These are phyloP conservation scores for Corymbia citriodora DNA, from an alignment of 441 rosid species.

Conservation along the genomic window DNA sequence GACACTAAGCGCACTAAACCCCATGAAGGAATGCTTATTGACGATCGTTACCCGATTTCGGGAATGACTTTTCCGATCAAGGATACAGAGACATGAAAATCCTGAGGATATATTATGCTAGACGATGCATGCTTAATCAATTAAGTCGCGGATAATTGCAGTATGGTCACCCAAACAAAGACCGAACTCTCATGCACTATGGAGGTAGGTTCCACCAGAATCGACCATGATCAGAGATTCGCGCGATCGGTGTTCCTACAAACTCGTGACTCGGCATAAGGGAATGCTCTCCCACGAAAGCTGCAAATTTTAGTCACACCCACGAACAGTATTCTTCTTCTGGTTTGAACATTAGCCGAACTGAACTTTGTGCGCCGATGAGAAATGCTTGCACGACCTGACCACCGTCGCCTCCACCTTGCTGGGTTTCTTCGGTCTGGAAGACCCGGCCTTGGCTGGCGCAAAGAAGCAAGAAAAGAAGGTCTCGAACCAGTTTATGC, in stretches of 20 bases:
- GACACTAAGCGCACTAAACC: background rate
- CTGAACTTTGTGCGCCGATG: constrained; percentile 21
- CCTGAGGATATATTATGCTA: background rate
- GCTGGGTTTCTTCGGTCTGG: background rate
- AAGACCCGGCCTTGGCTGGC: background rate
- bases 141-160: background rate
- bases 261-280: background rate
- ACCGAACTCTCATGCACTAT: background rate
- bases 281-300: background rate
- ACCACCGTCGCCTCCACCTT: constrained; percentile 11
- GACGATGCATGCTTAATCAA: background rate
- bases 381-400: constrained; percentile 36
- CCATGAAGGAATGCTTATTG: background rate
- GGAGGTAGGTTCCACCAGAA: background rate
- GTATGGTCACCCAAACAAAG: too few species aligned
- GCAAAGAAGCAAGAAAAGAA: background rate
- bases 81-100: background rate
- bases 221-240: background rate
- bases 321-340: background rate
- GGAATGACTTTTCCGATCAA: background rate
- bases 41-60: background rate
- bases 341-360: constrained; percentile 6
- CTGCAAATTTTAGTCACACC: background rate
- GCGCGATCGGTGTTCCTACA: background rate
- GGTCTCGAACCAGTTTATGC: background rate